Percentiles rank a stretch among this genome's conserved stretches.
Evolutionary conservation across 1,284 basidiomycete genomes (phyloP).

Genomic region (Leccinum colubrinum): DNA sequence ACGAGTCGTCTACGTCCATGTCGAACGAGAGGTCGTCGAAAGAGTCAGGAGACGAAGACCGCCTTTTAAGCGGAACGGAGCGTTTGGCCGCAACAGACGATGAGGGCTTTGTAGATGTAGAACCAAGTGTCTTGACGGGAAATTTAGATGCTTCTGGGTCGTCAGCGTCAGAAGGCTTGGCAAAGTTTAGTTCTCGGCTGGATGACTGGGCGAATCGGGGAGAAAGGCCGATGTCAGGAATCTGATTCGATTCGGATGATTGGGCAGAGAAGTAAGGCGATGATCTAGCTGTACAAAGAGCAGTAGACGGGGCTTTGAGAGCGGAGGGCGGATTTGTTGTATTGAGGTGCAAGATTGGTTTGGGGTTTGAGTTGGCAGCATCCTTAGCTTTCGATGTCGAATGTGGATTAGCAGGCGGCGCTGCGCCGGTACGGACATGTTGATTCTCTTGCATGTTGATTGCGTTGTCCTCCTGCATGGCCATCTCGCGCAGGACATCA

Average conservation of each 20-base stretch:
- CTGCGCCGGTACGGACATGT: background rate
- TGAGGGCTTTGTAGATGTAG: conserved; percentile 1
- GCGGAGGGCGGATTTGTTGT: conserved; percentile 15
- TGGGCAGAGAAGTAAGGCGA: conserved; percentile 24
- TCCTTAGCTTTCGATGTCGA: conserved; percentile 7
- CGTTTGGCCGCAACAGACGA: background rate
- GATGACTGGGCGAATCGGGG: conserved; percentile 12
- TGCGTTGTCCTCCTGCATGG: conserved; percentile 19
- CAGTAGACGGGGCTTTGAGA: background rate
- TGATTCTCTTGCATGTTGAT: conserved; percentile 6
- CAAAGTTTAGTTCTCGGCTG: conserved; percentile 3
- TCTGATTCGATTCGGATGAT: conserved; percentile 1
- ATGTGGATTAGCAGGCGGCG: background rate
- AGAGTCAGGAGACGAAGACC: conserved; percentile 15
- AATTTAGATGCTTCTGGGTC: conserved; percentile 1
- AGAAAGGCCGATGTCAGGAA: conserved; percentile 31
- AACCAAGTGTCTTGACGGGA: background rate
- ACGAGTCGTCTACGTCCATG: conserved; percentile 26
- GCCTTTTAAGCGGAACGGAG: background rate
- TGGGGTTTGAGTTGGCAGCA: background rate
- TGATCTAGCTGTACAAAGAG: conserved; percentile 5
- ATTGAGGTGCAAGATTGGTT: background rate
- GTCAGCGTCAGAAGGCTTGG: conserved; percentile 16
- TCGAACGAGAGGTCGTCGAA: conserved; percentile 32
- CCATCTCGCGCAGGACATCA: conserved; percentile 28